Percentiles rank a stretch among this genome's conserved stretches.
These are phyloP conservation scores for Fusarium multiceps DNA, from an alignment of 2,329 filamentous ascomycete genomes.

Conservation along the genomic window DNA sequence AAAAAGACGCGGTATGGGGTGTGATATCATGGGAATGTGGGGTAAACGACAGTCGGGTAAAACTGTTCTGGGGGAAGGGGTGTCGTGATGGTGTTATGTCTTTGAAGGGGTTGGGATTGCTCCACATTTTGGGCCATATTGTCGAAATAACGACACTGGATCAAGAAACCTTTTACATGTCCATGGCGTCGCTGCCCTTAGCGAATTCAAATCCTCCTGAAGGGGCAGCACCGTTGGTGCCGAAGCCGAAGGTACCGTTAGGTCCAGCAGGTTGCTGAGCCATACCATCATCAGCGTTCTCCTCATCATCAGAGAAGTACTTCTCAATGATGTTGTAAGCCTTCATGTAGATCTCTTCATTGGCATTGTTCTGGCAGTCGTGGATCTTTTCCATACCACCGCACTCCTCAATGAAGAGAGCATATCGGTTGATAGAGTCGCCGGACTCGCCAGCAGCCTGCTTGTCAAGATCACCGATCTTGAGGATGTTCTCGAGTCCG, in stretches of 20 bases:
- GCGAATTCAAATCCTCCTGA: conserved; percentile 95
- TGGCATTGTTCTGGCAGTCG: conserved; percentile 99
- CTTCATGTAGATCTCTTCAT: conserved; percentile 99
- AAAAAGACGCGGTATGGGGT: conserved; percentile 50
- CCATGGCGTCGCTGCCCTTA: conserved; percentile 73
- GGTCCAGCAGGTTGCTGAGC: conserved; percentile 72
- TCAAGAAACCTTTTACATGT: conserved; percentile 62
- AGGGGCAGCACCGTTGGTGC: conserved; percentile 70
- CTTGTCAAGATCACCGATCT: conserved; percentile 99
- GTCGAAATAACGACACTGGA: conserved; percentile 18
- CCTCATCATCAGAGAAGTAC: conserved; percentile 99
- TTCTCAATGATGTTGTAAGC: conserved; percentile 99
- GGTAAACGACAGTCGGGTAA: conserved; percentile 41
- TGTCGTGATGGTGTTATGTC: conserved; percentile 43
- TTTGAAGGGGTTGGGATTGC: conserved; percentile 32
- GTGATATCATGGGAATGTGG: conserved; percentile 48
- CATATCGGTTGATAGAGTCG: conserved; percentile 93
- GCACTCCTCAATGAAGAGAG: conserved; percentile 97
- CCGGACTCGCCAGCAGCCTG: conserved; percentile 80
- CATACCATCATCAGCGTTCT: conserved; percentile 85
- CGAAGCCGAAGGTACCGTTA: conserved; percentile 84
- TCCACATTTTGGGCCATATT: conserved; percentile 32
- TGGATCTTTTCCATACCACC: conserved; percentile 99
- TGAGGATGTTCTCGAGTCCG: conserved; percentile 98
- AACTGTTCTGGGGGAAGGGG: conserved; percentile 42